Evolutionary conservation across 2,329 filamentous ascomycete species (phyloP).

Genomic region (Orbilia blumenaviensis): DNA sequence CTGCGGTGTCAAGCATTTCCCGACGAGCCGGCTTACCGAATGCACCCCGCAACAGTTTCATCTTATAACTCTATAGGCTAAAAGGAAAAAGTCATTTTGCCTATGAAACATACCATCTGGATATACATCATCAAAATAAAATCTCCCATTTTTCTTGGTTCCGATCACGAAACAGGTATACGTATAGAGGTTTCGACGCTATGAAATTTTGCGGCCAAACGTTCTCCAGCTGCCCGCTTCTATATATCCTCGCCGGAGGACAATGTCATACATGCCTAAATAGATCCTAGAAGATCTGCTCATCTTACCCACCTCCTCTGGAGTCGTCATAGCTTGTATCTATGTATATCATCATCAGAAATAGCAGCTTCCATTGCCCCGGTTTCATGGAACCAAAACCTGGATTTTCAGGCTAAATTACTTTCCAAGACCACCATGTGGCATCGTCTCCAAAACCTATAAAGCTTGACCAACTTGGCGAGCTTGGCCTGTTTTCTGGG

Average conservation of each 20-base stretch:
- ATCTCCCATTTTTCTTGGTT: neutral
- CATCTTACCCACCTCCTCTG: neutral
- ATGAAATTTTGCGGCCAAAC: neutral
- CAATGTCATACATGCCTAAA: constrained; percentile 19
- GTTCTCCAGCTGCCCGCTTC: neutral
- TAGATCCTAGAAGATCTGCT: neutral
- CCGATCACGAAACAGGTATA: neutral
- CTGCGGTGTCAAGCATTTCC: constrained; percentile 3
- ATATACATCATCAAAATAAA: neutral
- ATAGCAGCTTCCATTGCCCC: constrained; percentile 22
- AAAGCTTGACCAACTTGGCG: constrained; percentile 48
- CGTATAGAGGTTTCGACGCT: neutral
- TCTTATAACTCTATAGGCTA: constrained; percentile 30
- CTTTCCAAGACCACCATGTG: neutral
- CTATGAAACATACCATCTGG: constrained; percentile 1
- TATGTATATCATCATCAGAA: neutral
- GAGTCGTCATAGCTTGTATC: neutral
- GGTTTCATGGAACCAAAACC: neutral
- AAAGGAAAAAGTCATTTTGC: constrained; percentile 32
- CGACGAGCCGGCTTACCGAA: constrained; percentile 49
- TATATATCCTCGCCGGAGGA: neutral
- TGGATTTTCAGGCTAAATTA: constrained; percentile 38
- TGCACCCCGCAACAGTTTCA: constrained; percentile 30
- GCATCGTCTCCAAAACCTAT: constrained; percentile 15
- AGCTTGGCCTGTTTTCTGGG: constrained; percentile 28